Conservation (phyloP, 2,329 filamentous ascomycete genomes). For the Phaeoacremonium minimum region DNA sequence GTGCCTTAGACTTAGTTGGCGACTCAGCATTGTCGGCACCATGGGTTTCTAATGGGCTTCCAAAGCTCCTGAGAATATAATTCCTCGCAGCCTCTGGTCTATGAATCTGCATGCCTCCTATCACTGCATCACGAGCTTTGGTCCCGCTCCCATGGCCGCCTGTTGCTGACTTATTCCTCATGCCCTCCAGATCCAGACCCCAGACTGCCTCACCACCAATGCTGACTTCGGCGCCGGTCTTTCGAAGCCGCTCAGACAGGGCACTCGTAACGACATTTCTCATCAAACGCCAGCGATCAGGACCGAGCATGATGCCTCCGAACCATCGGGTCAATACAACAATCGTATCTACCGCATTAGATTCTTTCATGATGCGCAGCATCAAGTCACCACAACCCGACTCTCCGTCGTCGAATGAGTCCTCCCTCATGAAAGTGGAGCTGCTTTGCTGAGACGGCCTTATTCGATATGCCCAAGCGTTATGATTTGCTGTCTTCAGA, state of each 20-base stretch:
- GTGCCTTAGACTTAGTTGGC: conserved; percentile 14
- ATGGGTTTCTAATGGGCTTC: conserved; percentile 28
- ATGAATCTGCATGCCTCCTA: conserved; percentile 65
- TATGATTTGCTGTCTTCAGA: conserved; percentile 53
- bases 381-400: conserved; percentile 53
- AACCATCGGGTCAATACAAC: conserved; percentile 61
- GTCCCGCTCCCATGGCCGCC: conserved; percentile 17
- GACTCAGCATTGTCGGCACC: conserved; percentile 5
- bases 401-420: conserved; percentile 59
- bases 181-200: conserved; percentile 53
- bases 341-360: conserved; percentile 44
- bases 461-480: conserved; percentile 50
- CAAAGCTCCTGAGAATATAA: conserved; percentile 58
- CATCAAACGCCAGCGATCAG: conserved; percentile 61
- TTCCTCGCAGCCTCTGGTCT: conserved; percentile 64
- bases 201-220: conserved; percentile 53
- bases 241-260: conserved; percentile 44
- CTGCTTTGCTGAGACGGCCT: conserved; percentile 25
- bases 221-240: conserved; percentile 32
- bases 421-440: conserved; percentile 37
- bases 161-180: conserved; percentile 31
- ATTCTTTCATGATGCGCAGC: conserved; percentile 47
- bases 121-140: conserved; percentile 21
- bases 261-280: conserved; percentile 50
- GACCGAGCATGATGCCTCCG: conserved; percentile 56